Conservation (phyloP, 306 rosid genomes). For the Cucurbita maxima region DNA sequence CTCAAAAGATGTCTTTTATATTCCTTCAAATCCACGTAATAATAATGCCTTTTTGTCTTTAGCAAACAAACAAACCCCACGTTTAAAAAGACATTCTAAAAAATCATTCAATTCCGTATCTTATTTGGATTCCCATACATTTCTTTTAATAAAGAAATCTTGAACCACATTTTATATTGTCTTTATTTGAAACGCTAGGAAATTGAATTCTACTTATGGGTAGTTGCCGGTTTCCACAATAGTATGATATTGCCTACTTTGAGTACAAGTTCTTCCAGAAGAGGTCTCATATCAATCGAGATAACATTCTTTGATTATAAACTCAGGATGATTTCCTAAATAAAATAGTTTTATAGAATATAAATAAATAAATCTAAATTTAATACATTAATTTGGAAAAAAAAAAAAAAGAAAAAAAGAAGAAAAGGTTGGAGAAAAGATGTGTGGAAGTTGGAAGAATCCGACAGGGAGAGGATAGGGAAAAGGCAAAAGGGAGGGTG, state of each 20-base stretch:
- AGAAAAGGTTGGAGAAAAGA: background rate
- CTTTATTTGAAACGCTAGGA: background rate
- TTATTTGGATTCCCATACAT: background rate
- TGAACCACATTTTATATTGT: background rate
- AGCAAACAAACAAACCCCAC: background rate
- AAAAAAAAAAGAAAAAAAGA: too few relatives aligned
- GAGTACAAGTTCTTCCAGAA: too few relatives aligned
- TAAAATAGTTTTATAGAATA: too few relatives aligned
- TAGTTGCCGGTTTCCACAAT: too few relatives aligned
- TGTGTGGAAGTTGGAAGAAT: background rate
- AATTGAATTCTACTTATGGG: background rate
- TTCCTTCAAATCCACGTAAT: background rate
- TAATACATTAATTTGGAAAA: too few relatives aligned
- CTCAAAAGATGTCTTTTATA: background rate
- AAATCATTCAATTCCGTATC: background rate
- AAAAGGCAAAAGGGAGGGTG: background rate
- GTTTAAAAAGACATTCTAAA: background rate
- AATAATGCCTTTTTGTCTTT: background rate
- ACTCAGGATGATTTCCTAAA: too few relatives aligned
- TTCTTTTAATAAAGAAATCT: too few relatives aligned
- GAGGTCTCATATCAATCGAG: accelerated
- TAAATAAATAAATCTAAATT: too few relatives aligned
- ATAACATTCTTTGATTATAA: too few relatives aligned
- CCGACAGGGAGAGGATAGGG: background rate
- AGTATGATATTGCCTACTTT: too few relatives aligned